Evolutionary conservation across 2,329 filamentous ascomycete species (phyloP).

Genomic region (Chaetomiaceae sp.): DNA sequence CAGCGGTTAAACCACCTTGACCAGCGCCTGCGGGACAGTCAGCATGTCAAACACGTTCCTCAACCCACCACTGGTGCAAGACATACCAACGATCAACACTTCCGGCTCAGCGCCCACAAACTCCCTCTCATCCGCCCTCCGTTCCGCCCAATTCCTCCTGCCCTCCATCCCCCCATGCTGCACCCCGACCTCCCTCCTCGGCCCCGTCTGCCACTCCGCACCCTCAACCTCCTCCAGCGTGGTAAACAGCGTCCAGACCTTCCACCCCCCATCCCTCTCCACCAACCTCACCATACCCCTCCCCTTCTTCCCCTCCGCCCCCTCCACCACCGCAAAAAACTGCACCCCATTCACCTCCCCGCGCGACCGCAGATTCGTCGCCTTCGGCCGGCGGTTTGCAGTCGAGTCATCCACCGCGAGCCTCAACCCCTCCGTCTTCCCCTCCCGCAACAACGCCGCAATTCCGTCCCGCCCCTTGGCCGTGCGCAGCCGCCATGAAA

Average conservation of each 20-base stretch:
- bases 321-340: conserved; percentile 44
- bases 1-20: conserved; percentile 46
- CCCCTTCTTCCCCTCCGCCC: conserved; percentile 39
- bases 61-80: too few species aligned
- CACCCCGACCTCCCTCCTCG: conserved; percentile 41
- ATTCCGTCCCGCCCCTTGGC: conserved; percentile 41
- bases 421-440: conserved; percentile 3
- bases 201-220: conserved; percentile 37
- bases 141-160: conserved; percentile 48
- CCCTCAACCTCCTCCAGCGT: conserved; percentile 39
- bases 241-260: conserved; percentile 52
- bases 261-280: conserved; percentile 38
- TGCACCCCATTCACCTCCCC: conserved; percentile 42
- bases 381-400: conserved; percentile 34
- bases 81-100: conserved; percentile 49
- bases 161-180: conserved; percentile 39
- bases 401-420: conserved; percentile 32
- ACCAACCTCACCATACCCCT: conserved; percentile 44
- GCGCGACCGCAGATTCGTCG: conserved; percentile 37
- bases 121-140: conserved; percentile 40
- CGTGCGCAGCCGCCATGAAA: conserved; percentile 52
- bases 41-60: neutral
- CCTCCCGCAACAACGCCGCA: conserved; percentile 23
- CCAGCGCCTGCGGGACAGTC: conserved; percentile 39
- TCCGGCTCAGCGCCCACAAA: conserved; percentile 42